phyloP scores from a whole-genome alignment of 1,139 yeast genomes.

The Entelexis sorbosivorans region DNA sequence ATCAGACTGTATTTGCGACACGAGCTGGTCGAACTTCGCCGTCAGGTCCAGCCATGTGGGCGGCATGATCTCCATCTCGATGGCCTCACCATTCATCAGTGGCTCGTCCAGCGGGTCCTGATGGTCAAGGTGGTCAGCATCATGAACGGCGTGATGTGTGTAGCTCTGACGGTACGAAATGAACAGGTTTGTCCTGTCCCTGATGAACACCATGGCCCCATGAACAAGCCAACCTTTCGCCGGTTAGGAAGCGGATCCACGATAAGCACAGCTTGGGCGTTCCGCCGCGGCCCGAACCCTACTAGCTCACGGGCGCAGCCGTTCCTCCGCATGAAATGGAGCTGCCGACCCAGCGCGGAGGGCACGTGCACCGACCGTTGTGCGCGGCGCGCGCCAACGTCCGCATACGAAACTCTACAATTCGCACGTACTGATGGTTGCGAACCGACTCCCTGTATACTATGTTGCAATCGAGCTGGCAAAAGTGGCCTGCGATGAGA shows the following conservation, averaged over 20 bases:
- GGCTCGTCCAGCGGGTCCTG: conserved; percentile 23
- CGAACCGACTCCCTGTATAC: no score
- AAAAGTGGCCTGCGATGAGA: no score
- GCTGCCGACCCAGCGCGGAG: no score
- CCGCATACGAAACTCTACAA: no score
- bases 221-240: neutral
- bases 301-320: neutral
- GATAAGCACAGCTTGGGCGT: neutral
- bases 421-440: no score
- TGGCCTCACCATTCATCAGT: conserved; percentile 26
- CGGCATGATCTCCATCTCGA: conserved; percentile 44
- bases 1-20: conserved; percentile 41
- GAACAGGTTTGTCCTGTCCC: conserved; percentile 38
- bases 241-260: neutral
- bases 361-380: no score
- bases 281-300: neutral
- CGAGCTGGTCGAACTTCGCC: conserved; percentile 54
- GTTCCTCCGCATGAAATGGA: neutral
- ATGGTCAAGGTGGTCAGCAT: conserved; percentile 32
- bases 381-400: no score
- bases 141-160: conserved; percentile 31
- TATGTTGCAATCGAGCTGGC: no score
- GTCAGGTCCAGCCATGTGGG: conserved; percentile 72
- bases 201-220: conserved; percentile 28
- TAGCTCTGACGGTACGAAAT: conserved; percentile 37